phyloP scores from a whole-genome alignment of 305 asterid genomes.

The Withania somnifera region DNA sequence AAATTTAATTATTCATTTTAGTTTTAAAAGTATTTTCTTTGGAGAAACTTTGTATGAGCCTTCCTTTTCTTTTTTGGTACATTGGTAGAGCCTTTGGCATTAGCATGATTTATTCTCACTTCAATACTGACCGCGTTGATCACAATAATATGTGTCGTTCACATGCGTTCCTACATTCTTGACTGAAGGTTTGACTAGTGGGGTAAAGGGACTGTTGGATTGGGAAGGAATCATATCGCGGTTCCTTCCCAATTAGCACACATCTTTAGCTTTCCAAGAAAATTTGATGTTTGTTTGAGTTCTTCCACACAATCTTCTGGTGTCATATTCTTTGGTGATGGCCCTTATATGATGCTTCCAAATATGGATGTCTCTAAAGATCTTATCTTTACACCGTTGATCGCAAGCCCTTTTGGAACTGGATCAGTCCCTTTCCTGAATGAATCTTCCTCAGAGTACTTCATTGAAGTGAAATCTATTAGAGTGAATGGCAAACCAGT shows the following conservation, averaged over 20 bases:
- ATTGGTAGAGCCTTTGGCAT: too few species aligned
- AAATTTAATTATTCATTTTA: too few species aligned
- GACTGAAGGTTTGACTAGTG: constrained; percentile 4
- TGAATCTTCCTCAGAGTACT: constrained; percentile 11
- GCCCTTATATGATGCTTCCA: constrained; percentile 1
- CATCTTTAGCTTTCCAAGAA: constrained; percentile 5
- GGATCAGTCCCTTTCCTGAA: not conserved
- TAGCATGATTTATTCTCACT: too few species aligned
- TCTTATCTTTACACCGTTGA: constrained; percentile 8
- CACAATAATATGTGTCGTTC: too few species aligned
- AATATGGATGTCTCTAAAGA: not conserved
- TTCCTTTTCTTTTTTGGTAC: too few species aligned
- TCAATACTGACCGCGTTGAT: too few species aligned
- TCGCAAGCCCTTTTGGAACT: constrained; percentile 7
- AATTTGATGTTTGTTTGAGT: constrained; percentile 16
- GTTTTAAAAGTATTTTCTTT: too few species aligned
- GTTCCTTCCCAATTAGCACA: constrained; percentile 3
- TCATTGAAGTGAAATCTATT: constrained; percentile 11
- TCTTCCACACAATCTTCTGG: constrained; percentile 9
- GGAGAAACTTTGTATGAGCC: too few species aligned
- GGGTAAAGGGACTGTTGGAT: constrained; percentile 9
- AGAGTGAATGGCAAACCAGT: constrained; percentile 11
- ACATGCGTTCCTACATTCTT: not conserved
- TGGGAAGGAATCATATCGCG: not conserved
- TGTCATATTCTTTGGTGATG: constrained; percentile 15